Evolutionary conservation across 148 eudicot genomes (phyloP), one percentile per base, ranked within the genome.

Genomic region (Nepenthes gracilis): DNA sequence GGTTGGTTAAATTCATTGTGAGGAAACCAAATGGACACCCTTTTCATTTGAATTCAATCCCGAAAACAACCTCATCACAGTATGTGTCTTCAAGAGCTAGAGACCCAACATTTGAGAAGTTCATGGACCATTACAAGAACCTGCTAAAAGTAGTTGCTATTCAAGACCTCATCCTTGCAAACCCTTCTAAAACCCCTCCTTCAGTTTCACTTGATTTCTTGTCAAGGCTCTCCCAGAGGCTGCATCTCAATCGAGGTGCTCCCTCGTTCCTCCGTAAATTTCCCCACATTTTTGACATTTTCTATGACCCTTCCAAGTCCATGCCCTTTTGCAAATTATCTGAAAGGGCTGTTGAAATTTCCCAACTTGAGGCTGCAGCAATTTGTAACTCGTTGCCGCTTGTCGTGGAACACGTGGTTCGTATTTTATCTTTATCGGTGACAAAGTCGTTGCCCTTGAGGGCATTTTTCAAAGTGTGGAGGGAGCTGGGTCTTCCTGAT

Each of bases 241-340:
- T 93, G 62, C 98, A 70, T 64, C 91, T 93, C 69, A 93, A 88
- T 63, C 81, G 84, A n/a, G 96, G 96, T 12, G 88, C 98, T 47
- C 69, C 80, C 7, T 67, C 79, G 2, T 93, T 93, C 70, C 75
- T 93, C 67, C 79, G 86, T n/a, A 69, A 47, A 23, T 83, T 81
- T 72, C 96, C 96, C 59, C 88, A 85, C 72, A 77, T 87, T 53
- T 91, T 91, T 59, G 68, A 78, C 35, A 51, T 81, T 60, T 85
- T 77, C 64, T 72, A 83, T 64, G 60, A 86, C 65, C 77, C 73
- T 6, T 11, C 57, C 0, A 75, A 77, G 61, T 63, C 73, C 40
- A 76, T 76, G 69, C 91, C 91, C 11, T 78, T 35, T 48, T 79
- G 81, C 67, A 63, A 77, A 37, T 69, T 87, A 37, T 77, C 92